Conservation (phyloP, 129 eudicot species). For the Flaveria ramosissima region DNA sequence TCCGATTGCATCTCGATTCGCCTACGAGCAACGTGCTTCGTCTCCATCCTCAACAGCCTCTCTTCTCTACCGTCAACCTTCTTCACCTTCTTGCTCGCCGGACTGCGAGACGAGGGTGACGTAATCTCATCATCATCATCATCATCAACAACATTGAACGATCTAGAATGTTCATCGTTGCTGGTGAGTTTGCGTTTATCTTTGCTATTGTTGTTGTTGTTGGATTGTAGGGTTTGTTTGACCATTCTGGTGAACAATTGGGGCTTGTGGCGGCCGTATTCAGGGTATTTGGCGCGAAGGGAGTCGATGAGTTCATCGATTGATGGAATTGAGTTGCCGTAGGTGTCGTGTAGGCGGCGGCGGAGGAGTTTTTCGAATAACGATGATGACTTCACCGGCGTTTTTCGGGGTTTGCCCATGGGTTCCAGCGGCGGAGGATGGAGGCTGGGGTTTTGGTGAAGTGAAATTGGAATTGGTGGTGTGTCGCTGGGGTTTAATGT, state of each 20-base stretch:
- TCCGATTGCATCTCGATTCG: constrained; percentile 15
- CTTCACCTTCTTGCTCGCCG: constrained; percentile 37
- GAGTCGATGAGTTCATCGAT: constrained; percentile 49
- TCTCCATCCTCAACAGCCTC: constrained; percentile 46
- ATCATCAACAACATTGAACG: constrained; percentile 12
- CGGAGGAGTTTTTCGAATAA: constrained; percentile 41
- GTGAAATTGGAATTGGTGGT: no score
- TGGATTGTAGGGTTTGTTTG: constrained; percentile 29
- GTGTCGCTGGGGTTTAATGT: not conserved
- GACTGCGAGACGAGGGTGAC: constrained; percentile 33
- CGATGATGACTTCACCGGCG: constrained; percentile 28
- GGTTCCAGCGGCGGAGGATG: not conserved
- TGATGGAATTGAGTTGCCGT: constrained; percentile 31
- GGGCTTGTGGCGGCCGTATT: constrained; percentile 55
- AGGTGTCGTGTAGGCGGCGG: constrained; percentile 53
- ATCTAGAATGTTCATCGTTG: constrained; percentile 11
- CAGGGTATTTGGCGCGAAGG: constrained; percentile 50
- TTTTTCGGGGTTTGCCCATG: constrained; percentile 23
- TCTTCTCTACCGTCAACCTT: constrained; percentile 41
- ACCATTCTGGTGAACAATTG: constrained; percentile 53
- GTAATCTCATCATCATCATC: constrained; percentile 24
- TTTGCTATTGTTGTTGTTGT: not conserved
- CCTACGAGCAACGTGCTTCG: constrained; percentile 31
- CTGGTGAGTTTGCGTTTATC: not conserved
- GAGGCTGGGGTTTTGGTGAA: no score